phyloP scores from a whole-genome alignment of 495 filamentous ascomycete species.

The Talaromyces liani region DNA sequence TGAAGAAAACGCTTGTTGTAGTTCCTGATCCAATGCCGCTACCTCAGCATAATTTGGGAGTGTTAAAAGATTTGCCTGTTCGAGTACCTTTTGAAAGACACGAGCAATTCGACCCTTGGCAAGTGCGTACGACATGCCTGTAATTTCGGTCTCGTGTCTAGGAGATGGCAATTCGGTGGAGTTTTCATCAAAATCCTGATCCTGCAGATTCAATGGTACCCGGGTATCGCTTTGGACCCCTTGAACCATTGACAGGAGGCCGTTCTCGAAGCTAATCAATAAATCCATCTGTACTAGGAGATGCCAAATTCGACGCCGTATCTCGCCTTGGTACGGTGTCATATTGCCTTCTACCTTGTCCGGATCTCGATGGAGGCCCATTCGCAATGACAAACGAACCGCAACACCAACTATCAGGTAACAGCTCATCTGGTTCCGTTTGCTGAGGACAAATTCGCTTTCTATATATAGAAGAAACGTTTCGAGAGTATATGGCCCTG shows the following conservation, averaged over 20 bases:
- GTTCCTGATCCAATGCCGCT: conserved; percentile 61
- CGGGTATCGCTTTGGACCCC: conserved; percentile 23
- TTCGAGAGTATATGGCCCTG: not conserved
- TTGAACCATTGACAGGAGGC: conserved; percentile 28
- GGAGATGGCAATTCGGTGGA: conserved; percentile 18
- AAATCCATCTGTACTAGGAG: conserved; percentile 36
- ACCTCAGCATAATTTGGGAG: conserved; percentile 68
- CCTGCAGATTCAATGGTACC: conserved; percentile 23
- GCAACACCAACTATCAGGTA: conserved; percentile 90
- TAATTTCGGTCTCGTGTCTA: conserved; percentile 24
- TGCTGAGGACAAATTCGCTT: not conserved
- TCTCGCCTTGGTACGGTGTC: conserved; percentile 20
- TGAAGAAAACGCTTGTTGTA: conserved; percentile 58
- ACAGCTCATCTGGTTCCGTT: conserved; percentile 32
- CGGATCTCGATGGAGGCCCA: conserved; percentile 70
- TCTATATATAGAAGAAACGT: not conserved
- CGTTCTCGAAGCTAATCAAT: conserved; percentile 25
- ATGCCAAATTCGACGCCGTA: conserved; percentile 27
- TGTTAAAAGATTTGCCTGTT: conserved; percentile 31
- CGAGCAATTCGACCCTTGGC: conserved; percentile 23
- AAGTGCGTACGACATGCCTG: conserved; percentile 38
- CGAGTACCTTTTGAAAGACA: conserved; percentile 37
- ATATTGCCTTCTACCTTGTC: conserved; percentile 15
- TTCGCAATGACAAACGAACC: conserved; percentile 73
- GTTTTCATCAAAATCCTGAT: conserved; percentile 25